These are phyloP conservation scores for Eutrema japonicum DNA, from an alignment of 345 rosid species.

Conservation along the genomic window DNA sequence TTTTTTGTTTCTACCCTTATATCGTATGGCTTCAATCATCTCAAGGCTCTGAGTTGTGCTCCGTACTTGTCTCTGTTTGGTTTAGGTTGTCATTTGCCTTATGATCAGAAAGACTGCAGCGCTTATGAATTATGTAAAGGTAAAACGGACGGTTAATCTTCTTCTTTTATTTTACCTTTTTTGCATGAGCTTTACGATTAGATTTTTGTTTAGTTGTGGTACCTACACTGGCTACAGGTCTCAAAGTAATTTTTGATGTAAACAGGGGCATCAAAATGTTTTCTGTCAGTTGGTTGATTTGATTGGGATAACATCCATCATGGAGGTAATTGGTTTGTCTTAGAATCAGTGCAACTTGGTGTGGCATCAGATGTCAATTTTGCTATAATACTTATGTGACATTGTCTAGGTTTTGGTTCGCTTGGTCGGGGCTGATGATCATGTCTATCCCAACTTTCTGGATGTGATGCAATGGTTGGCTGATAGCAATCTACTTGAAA, in stretches of 20 bases:
- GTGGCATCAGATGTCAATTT: slow-evolving; percentile 17
- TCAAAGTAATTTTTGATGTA: slow-evolving; percentile 39
- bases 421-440: slow-evolving; percentile 96
- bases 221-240: slow-evolving; percentile 24
- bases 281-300: slow-evolving; percentile 88
- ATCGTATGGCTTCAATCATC: slow-evolving; percentile 6
- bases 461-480: slow-evolving; percentile 99
- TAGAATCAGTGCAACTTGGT: slow-evolving; percentile 31
- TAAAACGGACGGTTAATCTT: slow-evolving; percentile 31
- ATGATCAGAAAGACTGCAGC: slow-evolving; percentile 94
- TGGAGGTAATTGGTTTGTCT: slow-evolving; percentile 72
- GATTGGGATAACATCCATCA: slow-evolving; percentile 97
- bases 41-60: slow-evolving; percentile 15
- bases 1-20: neutral
- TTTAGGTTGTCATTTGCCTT: slow-evolving; percentile 91
- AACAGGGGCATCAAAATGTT: slow-evolving; percentile 88
- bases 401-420: slow-evolving; percentile 84
- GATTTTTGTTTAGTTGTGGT: slow-evolving; percentile 16
- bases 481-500: slow-evolving; percentile 84
- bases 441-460: slow-evolving; percentile 88
- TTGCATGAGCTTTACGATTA: slow-evolving; percentile 1
- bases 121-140: slow-evolving; percentile 92
- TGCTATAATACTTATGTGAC: slow-evolving; percentile 16
- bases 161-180: neutral
- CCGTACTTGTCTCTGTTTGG: slow-evolving; percentile 35